These are phyloP conservation scores for Torrubiella hemipterigena DNA, from an alignment of 2,329 filamentous ascomycete genomes.

Conservation along the genomic window DNA sequence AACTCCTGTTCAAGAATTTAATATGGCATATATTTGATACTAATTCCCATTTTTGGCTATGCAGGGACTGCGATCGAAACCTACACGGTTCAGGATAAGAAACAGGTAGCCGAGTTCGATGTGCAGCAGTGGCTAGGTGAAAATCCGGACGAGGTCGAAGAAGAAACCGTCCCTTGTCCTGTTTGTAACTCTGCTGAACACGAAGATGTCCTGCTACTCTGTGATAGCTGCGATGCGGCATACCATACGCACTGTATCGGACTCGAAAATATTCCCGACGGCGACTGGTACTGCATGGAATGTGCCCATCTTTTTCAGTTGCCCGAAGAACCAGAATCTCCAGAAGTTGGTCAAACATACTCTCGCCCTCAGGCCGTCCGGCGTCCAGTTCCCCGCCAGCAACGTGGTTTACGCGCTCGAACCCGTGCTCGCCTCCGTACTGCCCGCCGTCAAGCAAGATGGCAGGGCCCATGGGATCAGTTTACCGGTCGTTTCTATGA, in stretches of 20 bases:
- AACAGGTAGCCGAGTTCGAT: constrained; percentile 84
- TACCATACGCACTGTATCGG: constrained; percentile 91
- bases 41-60: constrained; percentile 1
- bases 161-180: constrained; percentile 61
- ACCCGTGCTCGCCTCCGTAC: constrained; percentile 47
- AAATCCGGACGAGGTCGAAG: constrained; percentile 58
- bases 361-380: constrained; percentile 16
- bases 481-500: constrained; percentile 53
- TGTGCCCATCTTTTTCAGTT: constrained; percentile 46
- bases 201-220: constrained; percentile 76
- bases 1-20: too few species aligned
- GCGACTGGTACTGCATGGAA: constrained; percentile 84
- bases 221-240: constrained; percentile 78
- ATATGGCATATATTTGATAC: not conserved
- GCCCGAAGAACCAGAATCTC: constrained; percentile 16
- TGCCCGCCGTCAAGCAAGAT: constrained; percentile 54
- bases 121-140: constrained; percentile 63
- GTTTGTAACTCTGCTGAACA: constrained; percentile 73
- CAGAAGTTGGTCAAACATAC: constrained; percentile 21
- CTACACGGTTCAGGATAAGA: constrained; percentile 65
- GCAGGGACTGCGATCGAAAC: constrained; percentile 43
- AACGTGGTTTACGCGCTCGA: constrained; percentile 28
- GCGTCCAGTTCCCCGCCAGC: constrained; percentile 18
- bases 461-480: constrained; percentile 75
- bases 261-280: constrained; percentile 61